Evolutionary conservation across 2,329 filamentous ascomycete species (phyloP), one percentile per base, ranked within the genome.

Genomic region (Xylaria sp.): DNA sequence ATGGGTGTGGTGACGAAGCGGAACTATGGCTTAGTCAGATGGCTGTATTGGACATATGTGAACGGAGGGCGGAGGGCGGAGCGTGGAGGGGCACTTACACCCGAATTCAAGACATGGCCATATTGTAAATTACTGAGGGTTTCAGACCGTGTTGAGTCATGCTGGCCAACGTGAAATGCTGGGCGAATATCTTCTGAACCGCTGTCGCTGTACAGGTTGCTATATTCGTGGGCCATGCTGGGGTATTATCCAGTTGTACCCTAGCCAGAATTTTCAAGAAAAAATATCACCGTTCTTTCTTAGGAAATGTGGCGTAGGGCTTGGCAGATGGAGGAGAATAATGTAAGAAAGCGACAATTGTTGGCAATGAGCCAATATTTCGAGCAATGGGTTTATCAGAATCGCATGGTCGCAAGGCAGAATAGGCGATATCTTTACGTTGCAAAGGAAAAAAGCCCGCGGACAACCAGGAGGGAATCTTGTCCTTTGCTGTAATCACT

Each of bases 1-100:
- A 97, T 90, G 60, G 92, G 91, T 20, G 89, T 90, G 4, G 92
- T 94, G 72, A 92, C 86, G 83, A 94, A 93, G 77, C 91, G 89
- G 83, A 95, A 93, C 92, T 94, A 73, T 20, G 56, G 43, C 25
- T 23, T 31, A 12, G 58, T 73, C 64, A 71, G 62, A 39, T 41
- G 41, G 4, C 25, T 2, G 9, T 9, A n/a, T 58, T n/a, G 3
- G 6, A 46, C 18, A 46, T 46, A 46, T n/a, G 13, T n/a, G 33
- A 2, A 28, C 28, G 28, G 28, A 28, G 28, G 28, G 28, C 28
- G 28, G 28, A 28, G 28, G 28, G 28, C 28, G 9, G 25, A 5
- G 31, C 12, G n/a, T 8, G 7, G 43, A 23, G 15, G 2, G 39
- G n/a, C 48, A 83, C 89, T 83, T 86, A 92, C 90, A 82, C 90